Evolutionary conservation across 1,284 basidiomycete species (phyloP).

Genomic region (Irpex lacteus): DNA sequence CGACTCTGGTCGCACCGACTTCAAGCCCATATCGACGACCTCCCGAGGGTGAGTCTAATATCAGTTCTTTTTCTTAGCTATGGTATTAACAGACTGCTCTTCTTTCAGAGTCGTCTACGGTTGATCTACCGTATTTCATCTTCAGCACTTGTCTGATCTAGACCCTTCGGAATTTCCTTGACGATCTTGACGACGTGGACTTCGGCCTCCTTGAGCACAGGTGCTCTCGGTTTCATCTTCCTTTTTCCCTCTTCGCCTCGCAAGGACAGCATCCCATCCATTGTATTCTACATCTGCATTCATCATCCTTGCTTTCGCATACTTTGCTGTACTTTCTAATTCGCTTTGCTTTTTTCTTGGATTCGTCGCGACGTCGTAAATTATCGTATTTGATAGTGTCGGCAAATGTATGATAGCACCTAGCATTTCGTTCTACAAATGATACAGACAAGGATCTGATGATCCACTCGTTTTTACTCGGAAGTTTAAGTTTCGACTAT

Average conservation of each 20-base stretch:
- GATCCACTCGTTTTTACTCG: not conserved
- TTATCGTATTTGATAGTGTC: not conserved
- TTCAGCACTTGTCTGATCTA: not conserved
- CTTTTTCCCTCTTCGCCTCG: not conserved
- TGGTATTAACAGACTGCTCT: constrained; percentile 8
- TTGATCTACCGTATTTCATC: constrained; percentile 16
- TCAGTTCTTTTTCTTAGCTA: not conserved
- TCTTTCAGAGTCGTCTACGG: constrained; percentile 35
- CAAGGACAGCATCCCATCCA: not conserved
- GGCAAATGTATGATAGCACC: not conserved
- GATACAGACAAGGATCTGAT: not conserved
- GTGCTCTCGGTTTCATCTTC: not conserved
- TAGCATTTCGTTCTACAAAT: not conserved
- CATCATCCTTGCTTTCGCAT: not conserved
- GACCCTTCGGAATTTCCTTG: not conserved
- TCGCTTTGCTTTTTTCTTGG: not conserved
- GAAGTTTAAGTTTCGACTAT: not conserved
- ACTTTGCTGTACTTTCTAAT: not conserved
- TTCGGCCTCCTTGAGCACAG: not conserved
- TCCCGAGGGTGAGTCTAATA: constrained; percentile 55
- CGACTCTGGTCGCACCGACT: constrained; percentile 67
- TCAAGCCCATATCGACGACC: constrained; percentile 75
- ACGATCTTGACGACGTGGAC: not conserved
- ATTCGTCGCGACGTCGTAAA: not conserved
- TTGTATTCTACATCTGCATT: not conserved